Conservation (phyloP, 441 rosid genomes). For the Sinapis alba region DNA sequence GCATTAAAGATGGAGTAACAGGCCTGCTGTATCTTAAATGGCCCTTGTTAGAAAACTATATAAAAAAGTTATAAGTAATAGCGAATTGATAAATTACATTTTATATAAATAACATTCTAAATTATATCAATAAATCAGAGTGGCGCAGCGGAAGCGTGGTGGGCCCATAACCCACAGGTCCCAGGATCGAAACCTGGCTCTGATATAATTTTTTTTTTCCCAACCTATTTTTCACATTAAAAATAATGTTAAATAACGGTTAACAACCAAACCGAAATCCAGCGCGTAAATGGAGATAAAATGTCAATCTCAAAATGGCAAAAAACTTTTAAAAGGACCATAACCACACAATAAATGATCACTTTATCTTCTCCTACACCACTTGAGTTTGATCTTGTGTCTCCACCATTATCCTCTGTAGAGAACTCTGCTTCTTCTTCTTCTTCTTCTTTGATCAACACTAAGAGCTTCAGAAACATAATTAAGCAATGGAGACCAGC, state of each 20-base stretch:
- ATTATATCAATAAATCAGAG: constrained; percentile 44
- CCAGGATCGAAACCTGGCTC: constrained; percentile 96
- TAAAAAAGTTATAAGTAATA: neutral
- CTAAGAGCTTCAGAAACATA: constrained; percentile 2
- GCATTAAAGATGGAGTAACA: neutral
- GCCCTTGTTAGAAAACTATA: neutral
- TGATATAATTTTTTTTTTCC: constrained; percentile 51
- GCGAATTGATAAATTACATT: too few species aligned
- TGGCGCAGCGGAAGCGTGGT: constrained; percentile 99
- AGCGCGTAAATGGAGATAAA: too few species aligned
- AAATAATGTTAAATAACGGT: too few species aligned
- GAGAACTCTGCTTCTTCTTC: constrained; percentile 10
- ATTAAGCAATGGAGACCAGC: constrained; percentile 67
- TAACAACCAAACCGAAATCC: too few species aligned
- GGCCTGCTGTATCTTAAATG: neutral
- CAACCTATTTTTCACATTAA: too few species aligned
- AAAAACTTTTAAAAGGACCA: neutral
- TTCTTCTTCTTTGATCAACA: constrained; percentile 4
- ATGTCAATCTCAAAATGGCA: neutral
- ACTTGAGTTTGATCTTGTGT: constrained; percentile 12
- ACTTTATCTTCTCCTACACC: neutral
- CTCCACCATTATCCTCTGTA: constrained; percentile 8
- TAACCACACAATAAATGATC: neutral
- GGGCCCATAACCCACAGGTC: constrained; percentile 98
- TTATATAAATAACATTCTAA: too few species aligned